A percentile compares a stretch with the other conserved stretches of the same genome.
Evolutionary conservation across 2,329 filamentous ascomycete species (phyloP).

Genomic region (Penicillium thymicola): DNA sequence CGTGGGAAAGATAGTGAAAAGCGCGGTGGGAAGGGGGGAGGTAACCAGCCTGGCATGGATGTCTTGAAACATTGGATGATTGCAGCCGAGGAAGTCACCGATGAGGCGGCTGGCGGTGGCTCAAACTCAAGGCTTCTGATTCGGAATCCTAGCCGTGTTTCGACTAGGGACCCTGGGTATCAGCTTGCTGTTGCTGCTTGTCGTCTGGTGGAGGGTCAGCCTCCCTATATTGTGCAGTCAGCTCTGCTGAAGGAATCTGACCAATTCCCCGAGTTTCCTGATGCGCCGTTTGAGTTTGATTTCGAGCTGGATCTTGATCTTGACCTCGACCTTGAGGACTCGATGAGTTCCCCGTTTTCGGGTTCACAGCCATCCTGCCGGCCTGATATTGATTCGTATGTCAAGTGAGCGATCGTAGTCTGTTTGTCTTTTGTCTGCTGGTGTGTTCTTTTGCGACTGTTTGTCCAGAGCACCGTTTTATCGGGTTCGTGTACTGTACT

Average conservation of each 20-base stretch:
- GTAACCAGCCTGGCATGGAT: conserved; percentile 61
- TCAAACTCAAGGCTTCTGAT: neutral
- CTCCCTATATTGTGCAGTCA: conserved; percentile 26
- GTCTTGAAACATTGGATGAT: conserved; percentile 60
- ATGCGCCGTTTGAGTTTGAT: conserved; percentile 30
- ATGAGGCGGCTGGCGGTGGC: conserved; percentile 17
- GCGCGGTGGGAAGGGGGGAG: conserved; percentile 60
- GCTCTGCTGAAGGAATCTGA: conserved; percentile 31
- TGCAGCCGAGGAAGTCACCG: conserved; percentile 52
- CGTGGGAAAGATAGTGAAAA: conserved; percentile 58
- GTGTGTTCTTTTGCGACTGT: neutral
- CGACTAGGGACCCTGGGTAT: neutral
- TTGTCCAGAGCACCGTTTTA: neutral
- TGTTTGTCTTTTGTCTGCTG: conserved; percentile 11
- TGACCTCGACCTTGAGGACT: conserved; percentile 6
- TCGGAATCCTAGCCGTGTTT: neutral
- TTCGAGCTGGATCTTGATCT: neutral
- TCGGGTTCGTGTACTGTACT: conserved; percentile 1
- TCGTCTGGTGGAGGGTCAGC: neutral
- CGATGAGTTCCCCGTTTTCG: conserved; percentile 33
- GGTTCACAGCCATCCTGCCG: conserved; percentile 30
- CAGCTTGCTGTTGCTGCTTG: neutral
- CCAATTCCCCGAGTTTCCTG: conserved; percentile 20
- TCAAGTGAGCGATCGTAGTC: conserved; percentile 33
- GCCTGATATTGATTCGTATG: conserved; percentile 37